Percentiles rank a stretch among this genome's conserved stretches.
Conservation (phyloP, 108 stramenopile genomes). For the Skeletonema potamos region DNA sequence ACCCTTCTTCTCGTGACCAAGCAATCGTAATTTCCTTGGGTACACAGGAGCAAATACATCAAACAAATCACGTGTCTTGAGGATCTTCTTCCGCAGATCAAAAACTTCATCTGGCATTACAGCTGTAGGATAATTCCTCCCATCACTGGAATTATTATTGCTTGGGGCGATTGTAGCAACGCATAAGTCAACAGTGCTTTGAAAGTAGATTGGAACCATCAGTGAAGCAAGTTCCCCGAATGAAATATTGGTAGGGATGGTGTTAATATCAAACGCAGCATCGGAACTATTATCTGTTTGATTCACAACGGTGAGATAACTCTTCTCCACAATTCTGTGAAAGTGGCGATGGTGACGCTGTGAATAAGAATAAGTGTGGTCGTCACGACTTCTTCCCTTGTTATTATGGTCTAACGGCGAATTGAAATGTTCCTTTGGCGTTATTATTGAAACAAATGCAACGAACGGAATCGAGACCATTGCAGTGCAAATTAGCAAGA, state of each 20-base stretch:
- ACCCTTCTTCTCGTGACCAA: constrained; percentile 8
- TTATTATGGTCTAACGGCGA: neutral
- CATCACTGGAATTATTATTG: neutral
- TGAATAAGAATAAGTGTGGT: neutral
- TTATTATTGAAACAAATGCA: neutral
- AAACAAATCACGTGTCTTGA: constrained; percentile 41
- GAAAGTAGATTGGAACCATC: constrained; percentile 35
- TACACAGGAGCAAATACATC: constrained; percentile 49
- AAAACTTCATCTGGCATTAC: constrained; percentile 26
- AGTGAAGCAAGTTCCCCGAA: constrained; percentile 37
- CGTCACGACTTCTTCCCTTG: neutral
- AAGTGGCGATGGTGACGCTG: neutral
- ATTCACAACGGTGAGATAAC: neutral
- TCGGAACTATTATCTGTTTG: neutral
- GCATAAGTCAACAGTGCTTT: constrained; percentile 38
- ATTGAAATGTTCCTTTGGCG: neutral
- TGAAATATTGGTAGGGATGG: constrained; percentile 5
- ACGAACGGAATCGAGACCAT: neutral
- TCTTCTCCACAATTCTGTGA: constrained; percentile 1
- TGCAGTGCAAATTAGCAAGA: neutral
- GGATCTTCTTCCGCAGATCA: constrained; percentile 28
- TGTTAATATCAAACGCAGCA: constrained; percentile 1
- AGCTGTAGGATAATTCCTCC: neutral
- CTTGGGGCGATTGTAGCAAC: constrained; percentile 15
- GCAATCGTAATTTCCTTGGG: constrained; percentile 1